phyloP scores from a whole-genome alignment of 768 basidiomycete species.

The Russula griseocarnosa region DNA sequence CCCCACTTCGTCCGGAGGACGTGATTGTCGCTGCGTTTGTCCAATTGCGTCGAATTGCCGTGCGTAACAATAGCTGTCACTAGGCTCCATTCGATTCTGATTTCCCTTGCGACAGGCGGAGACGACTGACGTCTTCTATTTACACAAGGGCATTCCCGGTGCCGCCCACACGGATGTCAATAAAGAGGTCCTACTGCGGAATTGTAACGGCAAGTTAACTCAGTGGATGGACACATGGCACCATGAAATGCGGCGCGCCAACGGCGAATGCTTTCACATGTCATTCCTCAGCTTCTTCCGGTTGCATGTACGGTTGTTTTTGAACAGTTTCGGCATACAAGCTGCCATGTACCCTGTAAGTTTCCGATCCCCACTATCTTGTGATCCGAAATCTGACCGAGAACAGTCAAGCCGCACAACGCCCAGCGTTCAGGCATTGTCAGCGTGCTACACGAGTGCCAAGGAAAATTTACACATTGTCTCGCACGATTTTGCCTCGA shows the following conservation, averaged over 20 bases:
- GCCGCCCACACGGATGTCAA: conserved; percentile 60
- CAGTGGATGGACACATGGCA: conserved; percentile 73
- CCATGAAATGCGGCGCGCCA: conserved; percentile 66
- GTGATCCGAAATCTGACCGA: conserved; percentile 17
- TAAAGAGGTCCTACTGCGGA: conserved; percentile 65
- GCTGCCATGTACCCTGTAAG: conserved; percentile 54
- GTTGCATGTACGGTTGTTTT: conserved; percentile 71
- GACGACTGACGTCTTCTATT: conserved; percentile 68
- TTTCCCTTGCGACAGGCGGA: conserved; percentile 49
- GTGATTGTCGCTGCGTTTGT: conserved; percentile 76
- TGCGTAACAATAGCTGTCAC: conserved; percentile 36
- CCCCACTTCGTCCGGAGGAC: conserved; percentile 65
- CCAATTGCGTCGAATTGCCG: conserved; percentile 74
- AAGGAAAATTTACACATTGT: conserved; percentile 66
- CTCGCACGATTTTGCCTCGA: conserved; percentile 64
- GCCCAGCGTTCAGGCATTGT: conserved; percentile 64
- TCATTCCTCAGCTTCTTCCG: conserved; percentile 74
- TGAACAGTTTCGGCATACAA: conserved; percentile 81
- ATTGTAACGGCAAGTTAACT: conserved; percentile 67
- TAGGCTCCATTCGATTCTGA: background rate
- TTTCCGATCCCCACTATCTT: conserved; percentile 21
- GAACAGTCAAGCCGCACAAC: conserved; percentile 51
- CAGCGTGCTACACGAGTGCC: conserved; percentile 71
- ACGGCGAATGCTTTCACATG: conserved; percentile 71
- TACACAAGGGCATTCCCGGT: conserved; percentile 44